A percentile compares a stretch with the other conserved stretches of the same genome.
Evolutionary conservation across 2,329 filamentous ascomycete genomes (phyloP).

Genomic region (Teratosphaeria pseudoeucalypti): DNA sequence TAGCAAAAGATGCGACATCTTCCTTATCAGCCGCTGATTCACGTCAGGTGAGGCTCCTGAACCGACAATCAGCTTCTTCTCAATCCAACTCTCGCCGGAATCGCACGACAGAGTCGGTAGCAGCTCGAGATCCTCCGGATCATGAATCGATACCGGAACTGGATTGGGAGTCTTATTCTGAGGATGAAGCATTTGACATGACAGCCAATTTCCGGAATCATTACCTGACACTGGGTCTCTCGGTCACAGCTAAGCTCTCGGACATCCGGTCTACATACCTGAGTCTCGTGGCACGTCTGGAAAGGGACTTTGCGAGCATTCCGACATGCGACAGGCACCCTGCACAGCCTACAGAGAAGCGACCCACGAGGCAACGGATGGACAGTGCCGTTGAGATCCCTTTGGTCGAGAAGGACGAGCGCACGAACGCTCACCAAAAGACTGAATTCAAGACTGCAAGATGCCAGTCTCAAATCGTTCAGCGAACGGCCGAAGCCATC

Average conservation of each 20-base stretch:
- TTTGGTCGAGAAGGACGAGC: not conserved
- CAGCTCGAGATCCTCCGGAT: not conserved
- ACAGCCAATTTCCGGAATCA: conserved; percentile 1
- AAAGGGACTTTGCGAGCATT: not conserved
- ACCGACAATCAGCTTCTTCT: not conserved
- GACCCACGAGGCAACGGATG: not conserved
- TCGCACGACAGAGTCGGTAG: not conserved
- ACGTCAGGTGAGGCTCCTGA: not conserved
- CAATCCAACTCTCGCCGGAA: not conserved
- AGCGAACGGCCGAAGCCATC: not conserved
- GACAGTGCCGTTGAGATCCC: not conserved
- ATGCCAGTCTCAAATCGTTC: not conserved
- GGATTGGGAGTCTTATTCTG: not conserved
- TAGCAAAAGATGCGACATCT: not conserved
- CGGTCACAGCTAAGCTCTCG: not conserved
- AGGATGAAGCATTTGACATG: not conserved
- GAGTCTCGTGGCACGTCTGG: not conserved
- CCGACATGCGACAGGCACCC: not conserved
- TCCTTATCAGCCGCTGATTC: not conserved
- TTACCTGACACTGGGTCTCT: conserved; percentile 1
- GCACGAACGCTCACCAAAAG: not conserved
- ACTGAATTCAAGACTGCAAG: not conserved
- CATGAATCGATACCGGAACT: not conserved
- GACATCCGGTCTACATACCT: not conserved
- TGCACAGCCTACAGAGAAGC: not conserved